Evolutionary conservation across 257 asterid species (phyloP).

Genomic region (Fraxinus quadrangulata): DNA sequence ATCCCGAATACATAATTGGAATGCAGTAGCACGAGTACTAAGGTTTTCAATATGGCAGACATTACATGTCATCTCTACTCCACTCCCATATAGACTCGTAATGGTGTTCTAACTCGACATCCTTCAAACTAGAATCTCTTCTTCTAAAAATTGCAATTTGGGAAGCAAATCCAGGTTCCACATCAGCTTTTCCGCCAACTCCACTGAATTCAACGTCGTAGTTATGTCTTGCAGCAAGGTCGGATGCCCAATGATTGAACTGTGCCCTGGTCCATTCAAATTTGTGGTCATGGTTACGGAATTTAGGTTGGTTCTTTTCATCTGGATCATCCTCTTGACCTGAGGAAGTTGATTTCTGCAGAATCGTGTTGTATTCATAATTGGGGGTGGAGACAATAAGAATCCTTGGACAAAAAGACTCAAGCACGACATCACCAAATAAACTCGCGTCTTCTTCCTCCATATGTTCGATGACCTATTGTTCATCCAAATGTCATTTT

Average conservation of each 20-base stretch:
- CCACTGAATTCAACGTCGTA: slow-evolving; percentile 77
- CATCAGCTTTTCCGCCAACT: slow-evolving; percentile 74
- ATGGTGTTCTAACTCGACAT: slow-evolving; percentile 32
- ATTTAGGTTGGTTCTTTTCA: slow-evolving; percentile 61
- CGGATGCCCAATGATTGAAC: slow-evolving; percentile 75
- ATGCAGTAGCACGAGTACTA: not conserved
- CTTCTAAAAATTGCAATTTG: slow-evolving; percentile 87
- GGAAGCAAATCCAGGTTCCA: slow-evolving; percentile 91
- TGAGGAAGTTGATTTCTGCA: slow-evolving; percentile 63
- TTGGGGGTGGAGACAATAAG: slow-evolving; percentile 92
- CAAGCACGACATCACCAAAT: slow-evolving; percentile 75
- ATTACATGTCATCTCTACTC: slow-evolving; percentile 29
- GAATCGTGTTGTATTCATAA: slow-evolving; percentile 85
- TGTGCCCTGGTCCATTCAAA: slow-evolving; percentile 93
- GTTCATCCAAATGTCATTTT: slow-evolving; percentile 19
- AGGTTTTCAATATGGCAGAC: too few relatives aligned
- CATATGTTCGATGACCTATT: slow-evolving; percentile 93
- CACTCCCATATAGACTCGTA: slow-evolving; percentile 71
- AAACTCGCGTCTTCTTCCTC: slow-evolving; percentile 82
- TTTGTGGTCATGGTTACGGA: slow-evolving; percentile 93
- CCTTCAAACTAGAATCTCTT: slow-evolving; percentile 26
- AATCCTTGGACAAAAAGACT: slow-evolving; percentile 66
- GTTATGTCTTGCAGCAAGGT: slow-evolving; percentile 56
- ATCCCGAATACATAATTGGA: too few relatives aligned
- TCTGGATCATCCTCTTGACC: slow-evolving; percentile 69